Evolutionary conservation across 108 stramenopile species (phyloP).

Genomic region (Cyclotella choctawhatcheeana): DNA sequence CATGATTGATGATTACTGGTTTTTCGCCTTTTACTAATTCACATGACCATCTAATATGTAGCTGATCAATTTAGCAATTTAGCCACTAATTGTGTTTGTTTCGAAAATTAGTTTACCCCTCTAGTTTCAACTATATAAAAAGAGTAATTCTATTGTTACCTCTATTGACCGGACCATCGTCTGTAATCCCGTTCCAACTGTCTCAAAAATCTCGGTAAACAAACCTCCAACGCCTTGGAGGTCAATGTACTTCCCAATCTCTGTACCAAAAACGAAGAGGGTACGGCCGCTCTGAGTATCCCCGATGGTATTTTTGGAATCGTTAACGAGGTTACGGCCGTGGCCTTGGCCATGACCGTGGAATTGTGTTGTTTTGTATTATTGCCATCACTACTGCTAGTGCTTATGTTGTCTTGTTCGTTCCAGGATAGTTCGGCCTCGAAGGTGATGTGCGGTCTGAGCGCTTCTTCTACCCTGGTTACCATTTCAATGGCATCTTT

Average conservation of each 20-base stretch:
- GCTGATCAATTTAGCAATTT: too few relatives aligned
- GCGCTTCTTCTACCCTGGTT: conserved; percentile 48
- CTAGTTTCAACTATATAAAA: too few relatives aligned
- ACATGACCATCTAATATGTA: too few relatives aligned
- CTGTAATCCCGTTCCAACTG: conserved; percentile 53
- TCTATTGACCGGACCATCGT: conserved; percentile 35
- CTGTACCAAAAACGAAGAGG: conserved; percentile 50
- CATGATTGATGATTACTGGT: too few relatives aligned
- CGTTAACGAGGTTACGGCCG: conserved; percentile 48
- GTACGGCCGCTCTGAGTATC: conserved; percentile 43
- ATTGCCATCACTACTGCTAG: neutral
- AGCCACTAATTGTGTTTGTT: too few relatives aligned
- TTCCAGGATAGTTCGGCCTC: conserved; percentile 50
- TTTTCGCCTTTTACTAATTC: too few relatives aligned
- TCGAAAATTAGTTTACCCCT: too few relatives aligned
- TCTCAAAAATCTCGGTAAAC: conserved; percentile 49
- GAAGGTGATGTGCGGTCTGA: conserved; percentile 52
- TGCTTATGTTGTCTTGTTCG: neutral
- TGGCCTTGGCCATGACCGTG: conserved; percentile 44
- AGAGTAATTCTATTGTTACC: too few relatives aligned
- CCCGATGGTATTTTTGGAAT: conserved; percentile 42
- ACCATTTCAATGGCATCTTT: conserved; percentile 49
- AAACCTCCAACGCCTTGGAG: conserved; percentile 47
- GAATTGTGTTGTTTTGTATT: neutral
- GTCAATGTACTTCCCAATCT: conserved; percentile 49